Percentiles rank a stretch among this genome's conserved stretches.
Conservation (phyloP, 129 eudicot species). For the Helianthus tuberosus region DNA sequence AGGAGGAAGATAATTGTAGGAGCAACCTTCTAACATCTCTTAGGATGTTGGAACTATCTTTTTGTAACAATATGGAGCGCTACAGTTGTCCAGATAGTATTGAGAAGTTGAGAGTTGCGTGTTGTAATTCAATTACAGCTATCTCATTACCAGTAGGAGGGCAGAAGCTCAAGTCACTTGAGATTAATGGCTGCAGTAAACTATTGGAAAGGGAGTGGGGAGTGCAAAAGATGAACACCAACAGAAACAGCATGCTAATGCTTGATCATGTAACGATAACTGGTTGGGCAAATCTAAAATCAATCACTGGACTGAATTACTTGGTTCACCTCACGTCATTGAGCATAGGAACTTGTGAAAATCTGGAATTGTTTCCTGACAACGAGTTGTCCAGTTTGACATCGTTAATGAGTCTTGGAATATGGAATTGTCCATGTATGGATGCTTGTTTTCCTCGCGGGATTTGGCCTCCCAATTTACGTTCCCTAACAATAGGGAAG, state of each 20-base stretch:
- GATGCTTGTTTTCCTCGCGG: conserved; percentile 31
- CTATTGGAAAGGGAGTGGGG: conserved; percentile 3
- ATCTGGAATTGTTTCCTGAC: conserved; percentile 23
- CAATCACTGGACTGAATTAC: background rate
- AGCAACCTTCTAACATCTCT: conserved; percentile 20
- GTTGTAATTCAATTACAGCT: conserved; percentile 8
- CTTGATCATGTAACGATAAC: background rate
- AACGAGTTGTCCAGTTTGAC: conserved; percentile 20
- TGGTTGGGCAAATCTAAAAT: conserved; percentile 19
- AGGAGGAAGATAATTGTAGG: background rate
- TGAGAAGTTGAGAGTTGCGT: background rate
- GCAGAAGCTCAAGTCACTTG: conserved; percentile 11
- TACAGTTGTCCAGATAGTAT: conserved; percentile 7
- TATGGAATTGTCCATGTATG: conserved; percentile 15
- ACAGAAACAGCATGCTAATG: background rate
- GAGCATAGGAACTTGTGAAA: background rate
- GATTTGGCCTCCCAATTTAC: conserved; percentile 32
- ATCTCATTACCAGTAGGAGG: conserved; percentile 17
- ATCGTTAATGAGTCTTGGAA: background rate
- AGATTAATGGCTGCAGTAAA: background rate
- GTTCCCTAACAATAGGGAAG: background rate
- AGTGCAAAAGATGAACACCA: background rate
- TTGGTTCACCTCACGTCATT: conserved; percentile 4
- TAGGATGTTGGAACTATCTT: background rate
- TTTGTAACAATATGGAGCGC: conserved; percentile 4